phyloP scores from a whole-genome alignment of 345 rosid species.

The Eucalyptus regnans region DNA sequence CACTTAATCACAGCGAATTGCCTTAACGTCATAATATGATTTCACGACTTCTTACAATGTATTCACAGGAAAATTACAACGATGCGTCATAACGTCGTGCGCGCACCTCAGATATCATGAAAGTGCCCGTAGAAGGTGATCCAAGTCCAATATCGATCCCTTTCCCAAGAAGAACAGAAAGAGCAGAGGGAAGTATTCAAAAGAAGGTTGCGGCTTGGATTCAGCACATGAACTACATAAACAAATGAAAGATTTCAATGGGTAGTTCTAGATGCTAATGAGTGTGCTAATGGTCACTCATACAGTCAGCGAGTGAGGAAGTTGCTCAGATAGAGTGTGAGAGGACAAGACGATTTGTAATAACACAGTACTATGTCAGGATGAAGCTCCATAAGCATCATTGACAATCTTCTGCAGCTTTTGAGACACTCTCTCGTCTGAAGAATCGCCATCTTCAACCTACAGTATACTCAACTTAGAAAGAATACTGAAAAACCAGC shows the following conservation, averaged over 20 bases:
- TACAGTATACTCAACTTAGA: neutral
- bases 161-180: neutral
- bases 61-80: neutral
- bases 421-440: conserved; percentile 12
- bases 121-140: neutral
- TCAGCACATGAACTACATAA: neutral
- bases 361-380: neutral
- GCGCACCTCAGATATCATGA: neutral
- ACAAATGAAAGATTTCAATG: neutral
- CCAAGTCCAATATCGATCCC: neutral
- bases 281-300: neutral
- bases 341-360: neutral
- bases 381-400: neutral
- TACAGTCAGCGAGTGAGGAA: neutral
- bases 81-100: neutral
- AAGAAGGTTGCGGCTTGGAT: neutral
- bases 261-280: neutral
- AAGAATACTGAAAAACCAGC: neutral
- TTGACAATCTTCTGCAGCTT: conserved; percentile 15
- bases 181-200: neutral
- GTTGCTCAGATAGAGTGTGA: neutral
- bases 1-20: neutral
- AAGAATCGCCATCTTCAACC: conserved; percentile 8
- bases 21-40: neutral
- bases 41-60: neutral